Evolutionary conservation across 192 early-diverging fungal species (phyloP).

Genomic region (Endogone sp.): DNA sequence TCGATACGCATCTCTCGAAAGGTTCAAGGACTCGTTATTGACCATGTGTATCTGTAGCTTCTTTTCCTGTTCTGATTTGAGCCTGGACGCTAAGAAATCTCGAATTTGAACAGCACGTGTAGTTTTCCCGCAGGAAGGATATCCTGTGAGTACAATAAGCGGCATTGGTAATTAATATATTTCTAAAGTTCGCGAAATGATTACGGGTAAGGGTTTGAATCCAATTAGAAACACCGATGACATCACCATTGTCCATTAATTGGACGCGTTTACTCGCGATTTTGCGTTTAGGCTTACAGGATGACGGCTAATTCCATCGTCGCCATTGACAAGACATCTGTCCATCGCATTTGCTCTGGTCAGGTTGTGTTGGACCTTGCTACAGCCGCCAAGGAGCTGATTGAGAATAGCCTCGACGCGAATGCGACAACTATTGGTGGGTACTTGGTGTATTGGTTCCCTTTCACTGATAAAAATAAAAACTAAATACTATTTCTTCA

Average conservation of each 20-base stretch:
- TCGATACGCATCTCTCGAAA: constrained; percentile 58
- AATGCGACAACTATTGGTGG: constrained; percentile 68
- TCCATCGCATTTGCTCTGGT: constrained; percentile 82
- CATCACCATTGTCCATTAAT: no score
- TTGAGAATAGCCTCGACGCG: constrained; percentile 95
- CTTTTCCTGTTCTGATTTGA: constrained; percentile 23
- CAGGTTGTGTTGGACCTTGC: constrained; percentile 86
- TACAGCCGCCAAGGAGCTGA: constrained; percentile 86
- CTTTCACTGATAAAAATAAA: no score
- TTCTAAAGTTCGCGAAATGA: no score
- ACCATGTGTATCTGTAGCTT: constrained; percentile 60
- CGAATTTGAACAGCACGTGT: constrained; percentile 73
- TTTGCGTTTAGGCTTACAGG: no score
- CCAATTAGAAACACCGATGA: no score
- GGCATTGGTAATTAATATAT: no score
- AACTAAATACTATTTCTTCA: no score
- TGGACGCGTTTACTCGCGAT: no score
- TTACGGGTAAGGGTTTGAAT: no score
- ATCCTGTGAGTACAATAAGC: constrained; percentile 82
- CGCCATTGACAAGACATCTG: constrained; percentile 52
- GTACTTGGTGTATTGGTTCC: constrained; percentile 1
- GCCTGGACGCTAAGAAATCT: constrained; percentile 43
- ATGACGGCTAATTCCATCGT: constrained; percentile 28
- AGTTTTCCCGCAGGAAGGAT: constrained; percentile 91
- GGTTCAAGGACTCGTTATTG: constrained; percentile 72